Conservation (phyloP, 352 stramenopile species). For the Globisporangium canariense region DNA sequence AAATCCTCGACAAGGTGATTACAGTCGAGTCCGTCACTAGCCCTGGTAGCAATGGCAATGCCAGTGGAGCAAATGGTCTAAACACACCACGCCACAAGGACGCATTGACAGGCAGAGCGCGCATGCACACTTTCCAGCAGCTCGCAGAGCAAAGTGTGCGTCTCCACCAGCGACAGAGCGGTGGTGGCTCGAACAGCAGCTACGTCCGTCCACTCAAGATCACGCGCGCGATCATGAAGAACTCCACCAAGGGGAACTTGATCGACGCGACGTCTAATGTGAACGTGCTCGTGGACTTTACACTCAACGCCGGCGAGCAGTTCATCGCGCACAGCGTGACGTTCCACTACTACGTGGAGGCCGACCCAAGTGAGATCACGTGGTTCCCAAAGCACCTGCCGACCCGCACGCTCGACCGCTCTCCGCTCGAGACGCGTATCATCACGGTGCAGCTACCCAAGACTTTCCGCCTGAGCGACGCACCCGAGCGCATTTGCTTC, state of each 20-base stretch:
- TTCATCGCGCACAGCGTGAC: slow-evolving; percentile 71
- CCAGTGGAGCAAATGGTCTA: neutral
- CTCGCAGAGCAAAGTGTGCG: slow-evolving; percentile 56
- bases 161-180: slow-evolving; percentile 6
- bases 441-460: slow-evolving; percentile 53
- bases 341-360: slow-evolving; percentile 62
- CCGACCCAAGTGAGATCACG: slow-evolving; percentile 40
- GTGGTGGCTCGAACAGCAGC: slow-evolving; percentile 10
- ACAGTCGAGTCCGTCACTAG: slow-evolving; percentile 9
- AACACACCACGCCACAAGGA: slow-evolving; percentile 28
- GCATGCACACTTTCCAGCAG: slow-evolving; percentile 52
- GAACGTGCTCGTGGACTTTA: slow-evolving; percentile 68
- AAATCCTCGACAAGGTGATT: slow-evolving; percentile 47
- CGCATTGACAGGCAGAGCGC: slow-evolving; percentile 28
- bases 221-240: slow-evolving; percentile 24
- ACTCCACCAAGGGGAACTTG: neutral
- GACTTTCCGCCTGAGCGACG: slow-evolving; percentile 40
- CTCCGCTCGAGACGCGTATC: slow-evolving; percentile 36
- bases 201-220: slow-evolving; percentile 23
- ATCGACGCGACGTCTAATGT: slow-evolving; percentile 16
- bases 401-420: slow-evolving; percentile 36
- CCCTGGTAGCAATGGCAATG: slow-evolving; percentile 2
- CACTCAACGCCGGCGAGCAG: slow-evolving; percentile 67
- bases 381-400: slow-evolving; percentile 60
- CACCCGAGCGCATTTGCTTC: slow-evolving; percentile 51